Evolutionary conservation across 1,139 yeast genomes (phyloP), one percentile per base, ranked within the genome.

Genomic region (Geotrichum histeridarum): DNA sequence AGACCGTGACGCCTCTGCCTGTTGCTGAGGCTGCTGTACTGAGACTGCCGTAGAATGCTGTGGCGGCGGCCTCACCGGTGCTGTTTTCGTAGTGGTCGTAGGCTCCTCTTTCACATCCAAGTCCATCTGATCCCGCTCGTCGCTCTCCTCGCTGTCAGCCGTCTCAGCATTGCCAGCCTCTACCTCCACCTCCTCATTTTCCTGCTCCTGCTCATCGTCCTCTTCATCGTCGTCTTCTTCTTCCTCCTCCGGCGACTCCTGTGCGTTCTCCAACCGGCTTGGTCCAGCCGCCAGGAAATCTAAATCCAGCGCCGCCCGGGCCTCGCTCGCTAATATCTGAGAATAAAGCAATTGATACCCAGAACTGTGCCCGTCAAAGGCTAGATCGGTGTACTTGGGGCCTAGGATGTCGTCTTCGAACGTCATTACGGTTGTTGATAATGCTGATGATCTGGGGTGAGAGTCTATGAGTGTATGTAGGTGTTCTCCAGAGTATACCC

Each of bases 321-420:
- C 42, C 43, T 52, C 54, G 18, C 51, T 44, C 9, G 51, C 39
- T 6, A 31, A 12, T 11, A 52, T 48, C 6, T 41, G 39, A 9
- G 42, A 48, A 12, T 41, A 47, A 15, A 52, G 48, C 36, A 6
- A 18, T 2, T 17, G 27, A 15, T 52, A 52, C 18, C 42, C 35
- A 35, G 27, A 15, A 8, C 44, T 50, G 36, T 37, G 32, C 17
- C 43, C 32, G 22, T 45, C 45, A 14, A 43, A 33, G 38, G 4
- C 47, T n/a, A 52, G 38, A 4, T 30, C 49, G 7, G 45, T 52
- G 35, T 47, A 52, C 9, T 48, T 35, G 9, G 48, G 38, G 14
- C 54, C 54, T 30, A 52, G 39, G 2, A 52, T 48, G 12, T 52
- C 51, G 8, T 47, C 44, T 36, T 52, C 54, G 42, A 52, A 52